Evolutionary conservation across 768 basidiomycete genomes (phyloP).

Genomic region (Kondoa malvinella): DNA sequence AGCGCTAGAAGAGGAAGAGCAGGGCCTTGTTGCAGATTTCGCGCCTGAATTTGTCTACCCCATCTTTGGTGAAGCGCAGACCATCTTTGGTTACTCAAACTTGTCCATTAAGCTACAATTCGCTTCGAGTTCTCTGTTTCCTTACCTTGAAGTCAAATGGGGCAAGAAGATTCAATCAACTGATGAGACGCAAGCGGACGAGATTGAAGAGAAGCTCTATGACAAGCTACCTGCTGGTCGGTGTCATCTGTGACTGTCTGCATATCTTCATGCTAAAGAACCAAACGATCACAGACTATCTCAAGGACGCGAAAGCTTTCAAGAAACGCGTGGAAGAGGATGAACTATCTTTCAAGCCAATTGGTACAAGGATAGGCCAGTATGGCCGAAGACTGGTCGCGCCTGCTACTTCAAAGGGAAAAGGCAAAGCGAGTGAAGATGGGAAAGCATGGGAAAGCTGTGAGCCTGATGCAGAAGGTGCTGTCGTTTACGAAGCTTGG

Average conservation of each 20-base stretch:
- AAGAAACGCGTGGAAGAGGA: slow-evolving; percentile 55
- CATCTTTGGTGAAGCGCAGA: slow-evolving; percentile 90
- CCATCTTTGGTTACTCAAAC: slow-evolving; percentile 80
- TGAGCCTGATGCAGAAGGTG: slow-evolving; percentile 43
- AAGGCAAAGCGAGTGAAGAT: slow-evolving; percentile 42
- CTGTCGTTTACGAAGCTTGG: slow-evolving; percentile 71
- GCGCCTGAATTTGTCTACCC: slow-evolving; percentile 88
- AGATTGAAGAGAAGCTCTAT: slow-evolving; percentile 59
- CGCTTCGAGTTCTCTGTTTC: slow-evolving; percentile 67
- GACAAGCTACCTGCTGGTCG: slow-evolving; percentile 60
- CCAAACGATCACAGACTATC: slow-evolving; percentile 46
- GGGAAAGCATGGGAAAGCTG: slow-evolving; percentile 26
- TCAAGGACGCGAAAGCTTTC: slow-evolving; percentile 52
- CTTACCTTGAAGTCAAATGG: slow-evolving; percentile 54
- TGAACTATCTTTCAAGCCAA: slow-evolving; percentile 56
- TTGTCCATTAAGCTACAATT: slow-evolving; percentile 66
- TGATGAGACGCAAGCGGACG: slow-evolving; percentile 56
- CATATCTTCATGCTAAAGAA: not conserved
- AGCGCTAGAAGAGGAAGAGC: slow-evolving; percentile 41
- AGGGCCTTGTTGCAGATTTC: slow-evolving; percentile 52
- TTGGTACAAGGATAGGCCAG: slow-evolving; percentile 55
- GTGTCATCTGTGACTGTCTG: slow-evolving; percentile 14
- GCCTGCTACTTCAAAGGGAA: slow-evolving; percentile 32
- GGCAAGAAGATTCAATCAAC: slow-evolving; percentile 45
- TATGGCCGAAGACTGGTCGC: slow-evolving; percentile 48